These are phyloP conservation scores for Dictyophora rubrovolvata DNA, from an alignment of 768 basidiomycete genomes.

Conservation along the genomic window DNA sequence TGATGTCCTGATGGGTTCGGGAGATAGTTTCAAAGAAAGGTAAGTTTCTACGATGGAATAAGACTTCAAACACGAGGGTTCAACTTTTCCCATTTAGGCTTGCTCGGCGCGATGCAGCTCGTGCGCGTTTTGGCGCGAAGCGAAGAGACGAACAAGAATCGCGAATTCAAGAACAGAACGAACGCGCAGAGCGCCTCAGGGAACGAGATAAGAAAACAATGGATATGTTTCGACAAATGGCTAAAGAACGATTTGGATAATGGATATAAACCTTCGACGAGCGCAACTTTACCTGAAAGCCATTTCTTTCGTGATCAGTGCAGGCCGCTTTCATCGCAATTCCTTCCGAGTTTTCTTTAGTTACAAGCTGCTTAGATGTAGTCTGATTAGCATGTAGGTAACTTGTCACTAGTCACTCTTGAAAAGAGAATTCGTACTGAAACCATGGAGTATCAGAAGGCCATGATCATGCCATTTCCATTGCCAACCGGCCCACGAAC, in stretches of 20 bases:
- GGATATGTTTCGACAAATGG: conserved; percentile 92
- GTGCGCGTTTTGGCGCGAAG: conserved; percentile 50
- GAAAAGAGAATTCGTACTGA: too few species aligned
- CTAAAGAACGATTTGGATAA: conserved; percentile 72
- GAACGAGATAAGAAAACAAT: conserved; percentile 88
- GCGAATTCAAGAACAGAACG: conserved; percentile 22
- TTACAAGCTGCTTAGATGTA: too few species aligned
- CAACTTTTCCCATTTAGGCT: conserved; percentile 36
- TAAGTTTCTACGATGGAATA: conserved; percentile 20
- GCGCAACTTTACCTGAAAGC: background rate
- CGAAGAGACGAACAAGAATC: conserved; percentile 10
- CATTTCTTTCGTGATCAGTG: background rate
- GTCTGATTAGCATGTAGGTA: too few species aligned
- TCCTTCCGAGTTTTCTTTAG: too few species aligned
- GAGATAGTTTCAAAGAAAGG: conserved; percentile 74
- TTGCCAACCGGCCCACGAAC: too few species aligned
- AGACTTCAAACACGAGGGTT: background rate
- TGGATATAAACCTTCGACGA: background rate
- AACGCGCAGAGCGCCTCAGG: conserved; percentile 51
- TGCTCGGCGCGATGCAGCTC: conserved; percentile 64
- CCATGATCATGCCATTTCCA: too few species aligned
- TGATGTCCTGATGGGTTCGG: conserved; percentile 68
- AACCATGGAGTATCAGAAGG: too few species aligned
- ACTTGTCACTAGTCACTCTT: too few species aligned
- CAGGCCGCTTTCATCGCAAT: too few species aligned